Base-by-base conservation (phyloP, 2,329 filamentous ascomycete genomes). In the Ceratocystis smalleyi region DNA sequence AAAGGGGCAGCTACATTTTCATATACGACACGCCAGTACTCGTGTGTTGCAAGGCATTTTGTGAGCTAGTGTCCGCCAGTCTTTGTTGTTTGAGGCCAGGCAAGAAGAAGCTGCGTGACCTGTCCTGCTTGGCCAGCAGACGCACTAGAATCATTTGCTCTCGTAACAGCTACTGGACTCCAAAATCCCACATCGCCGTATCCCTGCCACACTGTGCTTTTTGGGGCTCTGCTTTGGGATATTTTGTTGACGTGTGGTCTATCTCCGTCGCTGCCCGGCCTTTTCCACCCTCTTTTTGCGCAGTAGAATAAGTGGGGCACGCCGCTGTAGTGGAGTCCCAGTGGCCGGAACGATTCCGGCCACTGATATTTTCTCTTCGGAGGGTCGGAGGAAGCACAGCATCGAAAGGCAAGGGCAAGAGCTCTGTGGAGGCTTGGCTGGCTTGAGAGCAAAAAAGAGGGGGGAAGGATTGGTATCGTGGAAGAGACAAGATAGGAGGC, bases 321-420 rank as follows among this genome's bases (percentile, higher is more conserved):
- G 54, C 24, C 54, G 54, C 19, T 12, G 27, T 27, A 30, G 59
- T 65, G 64, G 64, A 30, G 59, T 54, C 54, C 27, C 47, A 40
- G 59, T 65, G 64, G 64, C 64, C 64, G 64, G 64, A 65, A 65
- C 5, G 0, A 17, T 65, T 65, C 64, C 64, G 64, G 64, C 64
- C 63, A 57, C 35, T 27, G 17, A 35, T 22, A 27, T 60, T 27
- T 27, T 4, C 17, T 24, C 8, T 51, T 49, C 43, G 61, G 61
- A 30, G 15, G 32, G n/a, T 62, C 61, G 61, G 61, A 57, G 54
- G 54, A 12, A 57, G 54, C 5, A 2, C 24, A 57, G 17, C 22
- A 5, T 17, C n/a, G 24, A 6, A 35, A n/a, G 30, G 7, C 12
- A 22, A 27, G 10, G 10, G 22, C 47, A 51, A 10, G 17, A 32